A percentile compares a stretch with the other conserved stretches of the same genome.
These are phyloP conservation scores for Dictyostelium firmibasis DNA, from an alignment of 78 protist genomes.

Conservation along the genomic window DNA sequence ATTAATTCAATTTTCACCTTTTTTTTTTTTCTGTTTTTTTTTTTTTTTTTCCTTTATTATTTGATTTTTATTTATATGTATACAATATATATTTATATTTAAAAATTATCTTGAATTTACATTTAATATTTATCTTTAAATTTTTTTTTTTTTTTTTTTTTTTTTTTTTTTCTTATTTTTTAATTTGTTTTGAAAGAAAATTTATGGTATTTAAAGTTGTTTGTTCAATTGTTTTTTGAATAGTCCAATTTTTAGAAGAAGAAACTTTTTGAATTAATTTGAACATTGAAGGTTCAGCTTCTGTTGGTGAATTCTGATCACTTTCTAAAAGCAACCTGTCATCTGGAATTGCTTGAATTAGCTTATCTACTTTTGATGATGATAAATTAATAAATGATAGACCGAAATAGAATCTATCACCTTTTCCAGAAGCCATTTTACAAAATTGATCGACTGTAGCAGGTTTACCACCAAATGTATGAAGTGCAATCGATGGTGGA, in stretches of 20 bases:
- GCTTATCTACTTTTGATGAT: constrained; percentile 36
- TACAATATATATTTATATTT: too few relatives aligned
- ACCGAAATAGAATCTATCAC: constrained; percentile 59
- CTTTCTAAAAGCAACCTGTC: constrained; percentile 33
- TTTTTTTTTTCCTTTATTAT: too few relatives aligned
- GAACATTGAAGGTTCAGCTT: constrained; percentile 6
- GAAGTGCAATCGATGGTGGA: constrained; percentile 40
- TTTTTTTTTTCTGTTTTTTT: too few relatives aligned
- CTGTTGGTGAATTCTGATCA: constrained; percentile 43
- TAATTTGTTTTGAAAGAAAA: neutral
- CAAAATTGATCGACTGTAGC: constrained; percentile 18
- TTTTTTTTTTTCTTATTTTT: too few relatives aligned
- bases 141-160: neutral
- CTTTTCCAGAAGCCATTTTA: constrained; percentile 35
- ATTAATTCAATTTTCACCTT: too few relatives aligned
- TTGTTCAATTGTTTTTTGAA: constrained; percentile 19
- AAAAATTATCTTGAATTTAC: too few relatives aligned
- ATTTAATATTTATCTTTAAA: too few relatives aligned
- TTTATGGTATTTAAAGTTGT: constrained; percentile 28
- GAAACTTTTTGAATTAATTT: neutral
- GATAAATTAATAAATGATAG: constrained; percentile 60
- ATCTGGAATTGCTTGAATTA: constrained; percentile 57
- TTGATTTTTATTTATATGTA: too few relatives aligned
- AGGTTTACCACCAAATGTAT: constrained; percentile 70
- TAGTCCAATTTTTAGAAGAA: constrained; percentile 35